These are phyloP conservation scores for Pseudopithomyces chartarum DNA, from an alignment of 2,329 filamentous ascomycete genomes.

Conservation along the genomic window DNA sequence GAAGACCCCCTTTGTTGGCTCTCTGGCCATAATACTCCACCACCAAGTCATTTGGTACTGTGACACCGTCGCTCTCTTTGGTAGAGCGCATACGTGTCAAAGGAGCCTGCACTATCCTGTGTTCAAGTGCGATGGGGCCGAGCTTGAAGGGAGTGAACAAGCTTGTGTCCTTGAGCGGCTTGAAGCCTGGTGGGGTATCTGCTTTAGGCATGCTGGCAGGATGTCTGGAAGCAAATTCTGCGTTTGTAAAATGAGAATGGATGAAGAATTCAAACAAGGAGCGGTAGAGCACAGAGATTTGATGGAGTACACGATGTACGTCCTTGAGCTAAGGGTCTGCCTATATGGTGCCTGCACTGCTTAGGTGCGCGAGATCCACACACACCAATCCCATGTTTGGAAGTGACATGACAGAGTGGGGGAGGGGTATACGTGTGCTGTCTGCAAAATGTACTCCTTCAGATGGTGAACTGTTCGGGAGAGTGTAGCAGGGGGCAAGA, in stretches of 20 bases:
- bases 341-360: slow-evolving; percentile 36
- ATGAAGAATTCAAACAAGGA: background rate
- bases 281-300: background rate
- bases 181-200: slow-evolving; percentile 34
- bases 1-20: slow-evolving; percentile 58
- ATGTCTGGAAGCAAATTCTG: background rate
- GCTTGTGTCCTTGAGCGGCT: slow-evolving; percentile 36
- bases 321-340: slow-evolving; percentile 17
- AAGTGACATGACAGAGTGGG: slow-evolving; percentile 38
- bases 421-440: slow-evolving; percentile 15
- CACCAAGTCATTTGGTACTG: slow-evolving; percentile 53
- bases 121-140: slow-evolving; percentile 41
- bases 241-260: background rate
- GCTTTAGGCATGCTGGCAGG: slow-evolving; percentile 36
- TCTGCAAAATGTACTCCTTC: background rate
- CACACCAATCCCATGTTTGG: slow-evolving; percentile 23
- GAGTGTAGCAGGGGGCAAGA: slow-evolving; percentile 21
- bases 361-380: slow-evolving; percentile 10
- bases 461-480: background rate
- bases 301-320: background rate
- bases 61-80: slow-evolving; percentile 53
- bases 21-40: slow-evolving; percentile 61
- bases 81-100: slow-evolving; percentile 53
- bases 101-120: slow-evolving; percentile 47
- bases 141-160: slow-evolving; percentile 41